Conservation (phyloP, 768 basidiomycete genomes). For the Stropharia rugosoannulata region DNA sequence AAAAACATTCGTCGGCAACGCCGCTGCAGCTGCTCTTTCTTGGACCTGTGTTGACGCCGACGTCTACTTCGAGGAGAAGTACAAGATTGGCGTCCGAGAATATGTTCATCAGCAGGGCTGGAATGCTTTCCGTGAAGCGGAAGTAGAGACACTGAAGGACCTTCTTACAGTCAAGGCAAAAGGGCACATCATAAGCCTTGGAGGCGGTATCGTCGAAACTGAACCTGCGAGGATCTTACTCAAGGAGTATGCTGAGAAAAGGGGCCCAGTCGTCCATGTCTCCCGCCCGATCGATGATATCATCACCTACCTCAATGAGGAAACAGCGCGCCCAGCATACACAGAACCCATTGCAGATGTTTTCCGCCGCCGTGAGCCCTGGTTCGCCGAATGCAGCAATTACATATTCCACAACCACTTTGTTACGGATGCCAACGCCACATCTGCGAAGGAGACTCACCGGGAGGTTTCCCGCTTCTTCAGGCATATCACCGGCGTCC, state of each 20-base stretch:
- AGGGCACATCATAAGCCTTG: constrained; percentile 81
- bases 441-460: constrained; percentile 35
- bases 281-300: constrained; percentile 80
- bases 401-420: constrained; percentile 84
- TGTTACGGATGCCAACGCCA: constrained; percentile 22
- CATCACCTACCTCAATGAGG: constrained; percentile 73
- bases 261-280: constrained; percentile 83
- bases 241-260: constrained; percentile 54
- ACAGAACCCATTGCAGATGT: constrained; percentile 87
- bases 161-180: constrained; percentile 58
- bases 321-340: constrained; percentile 82
- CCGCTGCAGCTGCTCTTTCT: constrained; percentile 71
- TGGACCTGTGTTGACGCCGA: constrained; percentile 87
- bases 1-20: constrained; percentile 83
- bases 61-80: constrained; percentile 63
- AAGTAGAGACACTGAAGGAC: constrained; percentile 66
- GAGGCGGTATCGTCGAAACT: constrained; percentile 93
- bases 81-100: constrained; percentile 60
- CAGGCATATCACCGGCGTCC: constrained; percentile 74
- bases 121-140: constrained; percentile 85
- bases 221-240: constrained; percentile 71
- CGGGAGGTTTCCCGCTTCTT: constrained; percentile 85
- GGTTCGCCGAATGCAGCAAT: constrained; percentile 80
- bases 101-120: constrained; percentile 87
- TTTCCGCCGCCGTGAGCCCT: constrained; percentile 78